Base-by-base conservation (phyloP, 805 yeast species). In the Zygotorulaspora florentina region DNA sequence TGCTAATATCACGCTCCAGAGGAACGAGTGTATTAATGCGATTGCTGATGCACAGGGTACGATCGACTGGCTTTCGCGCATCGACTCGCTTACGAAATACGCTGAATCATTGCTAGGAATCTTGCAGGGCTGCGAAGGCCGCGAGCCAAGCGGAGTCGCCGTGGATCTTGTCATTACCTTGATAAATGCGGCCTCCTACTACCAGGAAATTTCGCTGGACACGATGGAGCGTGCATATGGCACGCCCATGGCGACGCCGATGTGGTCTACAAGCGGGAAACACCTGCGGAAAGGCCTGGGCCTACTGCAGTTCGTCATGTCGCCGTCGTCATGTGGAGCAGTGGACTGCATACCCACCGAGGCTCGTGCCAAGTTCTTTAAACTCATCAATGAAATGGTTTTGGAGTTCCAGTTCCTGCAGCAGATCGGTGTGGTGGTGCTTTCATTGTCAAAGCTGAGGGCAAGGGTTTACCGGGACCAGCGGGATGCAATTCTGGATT, bases 381-480 rank as follows among this genome's bases (percentile, higher is more conserved):
- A 17, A 33, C 33, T 45, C n/a, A 25, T 36, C 23, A 40, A 31
- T 8, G 53, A 51, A 16, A 12, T 53, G 47, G 41, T 33, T 1
- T 33, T 39, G 9, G 61, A 57, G 36, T 46, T 54, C 15, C 52
- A 54, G 37, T 31, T 62, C 34, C 18, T 59, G 16, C 67, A 64
- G 38, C 65, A 64, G 46, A 40, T 63, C 16, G 58, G 64, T 3
- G 48, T 63, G 3, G 52, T 64, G 3, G 49, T 57, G n/a, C 38
- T 64, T n/a, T 53, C 67, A n/a, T 43, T 64, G 9, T 54, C 66
- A 8, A 64, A 63, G 53, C 43, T 63, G 31, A 54, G 62, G 39
- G 35, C 54, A 1, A 52, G 53, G 39, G 39, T 64, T 27, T 57
- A 59, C 20, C 52, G 45, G 11, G 48, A 45, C 13, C 51, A 47